These are phyloP conservation scores for rapeseed (Brassica napus) DNA, from an alignment of 345 rosid species.

Conservation along the genomic window Da-Ae NC_063443.1:19462001-19462500, in stretches of 20 bases:
- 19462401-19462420: slow-evolving; percentile 36
- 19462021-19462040: background rate
- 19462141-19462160: background rate
- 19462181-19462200: slow-evolving; percentile 1
- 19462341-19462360: slow-evolving; percentile 28
- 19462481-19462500: slow-evolving; percentile 37
- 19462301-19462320: background rate
- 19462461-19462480: slow-evolving; percentile 16
- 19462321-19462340: slow-evolving; percentile 13
- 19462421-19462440: slow-evolving; percentile 41
- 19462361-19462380: slow-evolving; percentile 11
- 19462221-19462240: background rate
- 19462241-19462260: slow-evolving; percentile 20
- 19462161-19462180: background rate
- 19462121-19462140: background rate
- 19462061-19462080: background rate
- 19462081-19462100: background rate
- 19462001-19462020: background rate
- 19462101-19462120: background rate
- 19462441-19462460: slow-evolving; percentile 23
- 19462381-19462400: slow-evolving; percentile 25
- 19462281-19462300: slow-evolving; percentile 2
- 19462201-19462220: slow-evolving; percentile 23
- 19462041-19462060: background rate
- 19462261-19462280: slow-evolving; percentile 1